Conservation (phyloP, 192 early-diverging fungal genomes). For the Umbelopsis sp. region DNA sequence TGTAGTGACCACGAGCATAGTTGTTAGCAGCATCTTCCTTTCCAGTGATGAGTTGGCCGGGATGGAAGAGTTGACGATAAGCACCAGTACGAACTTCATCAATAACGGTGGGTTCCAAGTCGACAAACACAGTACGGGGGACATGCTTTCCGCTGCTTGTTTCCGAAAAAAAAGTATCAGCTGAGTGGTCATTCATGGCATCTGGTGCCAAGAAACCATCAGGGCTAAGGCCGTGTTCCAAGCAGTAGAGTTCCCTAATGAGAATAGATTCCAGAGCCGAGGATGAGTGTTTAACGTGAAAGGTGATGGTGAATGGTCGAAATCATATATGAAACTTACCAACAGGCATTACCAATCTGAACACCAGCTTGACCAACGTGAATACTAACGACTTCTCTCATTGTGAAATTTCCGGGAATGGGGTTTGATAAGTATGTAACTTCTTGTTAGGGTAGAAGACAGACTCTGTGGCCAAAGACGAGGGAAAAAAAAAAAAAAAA, state of each 20-base stretch:
- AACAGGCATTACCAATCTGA: constrained; percentile 87
- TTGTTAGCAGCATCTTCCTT: constrained; percentile 62
- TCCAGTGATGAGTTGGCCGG: constrained; percentile 52
- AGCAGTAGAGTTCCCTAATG: constrained; percentile 26
- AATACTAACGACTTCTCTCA: constrained; percentile 48
- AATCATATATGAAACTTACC: constrained; percentile 69
- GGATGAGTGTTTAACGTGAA: not conserved
- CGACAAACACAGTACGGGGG: constrained; percentile 48
- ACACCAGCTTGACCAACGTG: constrained; percentile 66
- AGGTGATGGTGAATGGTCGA: too few relatives aligned
- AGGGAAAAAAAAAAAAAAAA: not conserved
- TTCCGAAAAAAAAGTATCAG: constrained; percentile 48
- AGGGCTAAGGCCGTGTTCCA: constrained; percentile 40
- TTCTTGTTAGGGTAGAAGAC: constrained; percentile 19
- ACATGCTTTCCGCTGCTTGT: constrained; percentile 46
- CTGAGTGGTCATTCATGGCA: constrained; percentile 38
- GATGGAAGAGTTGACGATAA: constrained; percentile 49
- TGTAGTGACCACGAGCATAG: constrained; percentile 60
- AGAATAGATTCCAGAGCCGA: not conserved
- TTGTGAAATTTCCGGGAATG: constrained; percentile 19
- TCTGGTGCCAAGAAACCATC: constrained; percentile 38
- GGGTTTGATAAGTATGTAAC: not conserved
- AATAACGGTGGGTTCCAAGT: constrained; percentile 52
- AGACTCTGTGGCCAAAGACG: not conserved
- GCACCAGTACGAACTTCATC: constrained; percentile 51